Conservation (phyloP, 371 early-diverging fungal species). For the Fennellomyces sp. region DNA sequence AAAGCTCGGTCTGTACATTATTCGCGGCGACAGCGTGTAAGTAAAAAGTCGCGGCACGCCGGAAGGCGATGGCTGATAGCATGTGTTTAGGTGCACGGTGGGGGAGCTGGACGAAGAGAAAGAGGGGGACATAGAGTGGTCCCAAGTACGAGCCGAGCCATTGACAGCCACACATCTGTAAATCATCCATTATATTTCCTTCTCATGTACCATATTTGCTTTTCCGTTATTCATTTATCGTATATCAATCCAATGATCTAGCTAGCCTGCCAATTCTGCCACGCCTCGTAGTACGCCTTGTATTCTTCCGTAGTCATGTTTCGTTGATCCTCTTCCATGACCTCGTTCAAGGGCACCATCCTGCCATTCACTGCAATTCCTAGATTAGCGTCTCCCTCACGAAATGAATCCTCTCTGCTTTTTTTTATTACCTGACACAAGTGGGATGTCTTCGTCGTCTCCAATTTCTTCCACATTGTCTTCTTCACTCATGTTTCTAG, state of each 20-base stretch:
- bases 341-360: constrained; percentile 56
- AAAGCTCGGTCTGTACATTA: constrained; percentile 74
- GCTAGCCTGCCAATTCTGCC: constrained; percentile 43
- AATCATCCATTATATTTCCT: background rate
- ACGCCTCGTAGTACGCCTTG: constrained; percentile 56
- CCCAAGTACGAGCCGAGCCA: constrained; percentile 52
- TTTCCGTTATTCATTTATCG: background rate
- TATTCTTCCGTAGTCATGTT: constrained; percentile 67
- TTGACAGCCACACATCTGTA: constrained; percentile 12
- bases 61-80: background rate
- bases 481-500: constrained; percentile 15
- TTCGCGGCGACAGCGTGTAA: constrained; percentile 84
- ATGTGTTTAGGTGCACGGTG: constrained; percentile 29
- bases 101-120: constrained; percentile 40
- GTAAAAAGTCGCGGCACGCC: constrained; percentile 4
- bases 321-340: constrained; percentile 58
- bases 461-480: constrained; percentile 36
- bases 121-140: constrained; percentile 43
- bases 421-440: constrained; percentile 41
- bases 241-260: background rate
- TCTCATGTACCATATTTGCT: background rate
- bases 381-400: background rate
- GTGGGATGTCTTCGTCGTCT: constrained; percentile 41
- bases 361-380: constrained; percentile 44
- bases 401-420: background rate